Evolutionary conservation across 2,329 filamentous ascomycete species (phyloP), one percentile per base, ranked within the genome.

Genomic region (Aspergillus flavus): DNA sequence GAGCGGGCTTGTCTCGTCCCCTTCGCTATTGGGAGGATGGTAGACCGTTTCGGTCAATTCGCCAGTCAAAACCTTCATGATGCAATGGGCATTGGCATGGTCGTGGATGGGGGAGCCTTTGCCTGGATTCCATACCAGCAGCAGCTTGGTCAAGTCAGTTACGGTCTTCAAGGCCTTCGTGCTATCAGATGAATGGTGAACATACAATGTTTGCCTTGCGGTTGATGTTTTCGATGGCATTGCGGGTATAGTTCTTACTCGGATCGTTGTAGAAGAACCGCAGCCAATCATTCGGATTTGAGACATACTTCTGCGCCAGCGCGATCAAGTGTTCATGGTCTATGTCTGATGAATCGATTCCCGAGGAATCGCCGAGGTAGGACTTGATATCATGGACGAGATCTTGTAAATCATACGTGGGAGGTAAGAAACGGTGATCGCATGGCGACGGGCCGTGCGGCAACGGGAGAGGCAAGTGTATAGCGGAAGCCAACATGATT

Each of bases 41-140:
- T 75, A 75, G 10, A 75, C 68, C 1, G 72, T 73, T 53, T 76
- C 73, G 19, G 68, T 67, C 6, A 75, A 59, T 26, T 73, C 66
- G 2, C 73, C 73, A 12, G 73, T 70, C 12, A 77, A 60, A 6
- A 77, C 66, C 55, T 77, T 77, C 75, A 77, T 77, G 58, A 77
- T 73, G 61, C 75, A 77, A 61, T 77, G 75, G 16, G 75, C 75
- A 45, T 76, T 73, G 60, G 75, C 75, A 50, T 77, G 75, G 59
- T 77, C 75, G 36, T 77, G 75, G 52, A 77, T 69, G 0, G 73
- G 75, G 0, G 73, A 76, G 28, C 75, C 75, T 55, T 76, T 77
- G n/a, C 70, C 67, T 0, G 75, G 75, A 43, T 75, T 76, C 75
- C 74, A 77, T 28, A 76, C 75, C 1, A 75, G 64, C 14, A 75